phyloP scores from a whole-genome alignment of 495 filamentous ascomycete genomes.

The Penicillium parvum region DNA sequence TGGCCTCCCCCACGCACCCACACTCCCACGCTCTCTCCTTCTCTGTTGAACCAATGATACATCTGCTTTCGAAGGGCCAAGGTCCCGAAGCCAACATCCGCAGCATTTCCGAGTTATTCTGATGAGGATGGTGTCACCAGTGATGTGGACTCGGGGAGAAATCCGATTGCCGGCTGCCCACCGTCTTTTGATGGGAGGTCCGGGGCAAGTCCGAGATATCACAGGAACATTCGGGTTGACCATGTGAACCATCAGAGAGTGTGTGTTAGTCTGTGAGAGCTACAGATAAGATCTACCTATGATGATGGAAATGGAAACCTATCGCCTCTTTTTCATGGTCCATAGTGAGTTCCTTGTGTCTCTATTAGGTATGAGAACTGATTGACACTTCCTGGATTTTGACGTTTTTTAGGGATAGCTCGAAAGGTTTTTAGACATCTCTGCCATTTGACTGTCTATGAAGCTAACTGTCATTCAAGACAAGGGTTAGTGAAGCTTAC shows the following conservation, averaged over 20 bases:
- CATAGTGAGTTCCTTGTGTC: too few relatives aligned
- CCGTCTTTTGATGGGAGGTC: background rate
- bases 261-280: background rate
- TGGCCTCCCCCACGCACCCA: conserved; percentile 20
- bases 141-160: conserved; percentile 26
- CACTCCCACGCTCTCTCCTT: conserved; percentile 6
- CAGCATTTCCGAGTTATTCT: conserved; percentile 30
- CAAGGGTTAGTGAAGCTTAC: too few relatives aligned
- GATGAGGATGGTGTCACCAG: background rate
- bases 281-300: too few relatives aligned
- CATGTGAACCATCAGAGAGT: background rate
- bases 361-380: too few relatives aligned
- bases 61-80: background rate
- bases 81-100: conserved; percentile 8
- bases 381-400: too few relatives aligned
- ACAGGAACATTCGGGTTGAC: background rate
- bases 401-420: too few relatives aligned
- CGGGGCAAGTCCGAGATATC: conserved; percentile 37
- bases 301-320: too few relatives aligned
- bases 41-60: conserved; percentile 10
- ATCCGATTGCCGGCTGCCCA: conserved; percentile 29
- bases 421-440: too few relatives aligned
- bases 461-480: too few relatives aligned
- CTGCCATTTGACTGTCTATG: too few relatives aligned
- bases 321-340: too few relatives aligned